Evolutionary conservation across 1,284 basidiomycete species (phyloP).

Genomic region (Leccinum angustisporum): DNA sequence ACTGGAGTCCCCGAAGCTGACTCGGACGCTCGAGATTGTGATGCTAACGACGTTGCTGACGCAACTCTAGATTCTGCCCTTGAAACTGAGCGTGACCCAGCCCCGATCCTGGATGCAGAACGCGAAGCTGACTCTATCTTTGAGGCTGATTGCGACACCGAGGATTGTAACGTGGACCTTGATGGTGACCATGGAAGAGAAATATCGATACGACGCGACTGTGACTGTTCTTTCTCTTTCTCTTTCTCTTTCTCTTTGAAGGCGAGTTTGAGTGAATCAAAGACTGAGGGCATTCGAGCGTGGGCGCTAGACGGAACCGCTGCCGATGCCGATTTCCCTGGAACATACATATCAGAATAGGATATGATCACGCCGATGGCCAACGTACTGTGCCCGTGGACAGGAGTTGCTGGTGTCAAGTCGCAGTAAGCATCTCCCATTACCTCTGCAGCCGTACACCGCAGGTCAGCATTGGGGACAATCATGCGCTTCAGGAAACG

Average conservation of each 20-base stretch:
- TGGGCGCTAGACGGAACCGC: conserved; percentile 8
- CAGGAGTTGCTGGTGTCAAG: conserved; percentile 12
- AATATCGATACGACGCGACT: conserved; percentile 30
- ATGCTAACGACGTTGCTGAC: neutral
- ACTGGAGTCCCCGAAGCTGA: neutral
- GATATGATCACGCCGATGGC: neutral
- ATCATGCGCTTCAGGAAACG: conserved; percentile 74
- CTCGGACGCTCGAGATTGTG: conserved; percentile 5
- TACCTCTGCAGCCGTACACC: conserved; percentile 65
- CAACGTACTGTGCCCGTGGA: conserved; percentile 27
- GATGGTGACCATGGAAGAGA: conserved; percentile 33
- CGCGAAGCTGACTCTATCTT: conserved; percentile 14
- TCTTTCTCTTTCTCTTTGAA: conserved; percentile 30
- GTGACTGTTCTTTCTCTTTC: conserved; percentile 14
- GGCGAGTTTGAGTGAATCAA: conserved; percentile 23
- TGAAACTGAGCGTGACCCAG: conserved; percentile 20
- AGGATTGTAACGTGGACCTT: conserved; percentile 13
- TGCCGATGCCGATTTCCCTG: conserved; percentile 30
- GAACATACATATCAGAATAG: neutral
- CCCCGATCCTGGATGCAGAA: conserved; percentile 20
- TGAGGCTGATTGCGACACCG: conserved; percentile 20
- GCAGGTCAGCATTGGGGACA: conserved; percentile 68
- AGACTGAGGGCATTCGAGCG: conserved; percentile 14
- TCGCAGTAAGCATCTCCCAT: conserved; percentile 71
- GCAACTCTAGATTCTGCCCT: conserved; percentile 9